A percentile compares a stretch with the other conserved stretches of the same genome.
phyloP scores from a whole-genome alignment of 768 basidiomycete genomes.

The Coprinopsis marcescibilis region DNA sequence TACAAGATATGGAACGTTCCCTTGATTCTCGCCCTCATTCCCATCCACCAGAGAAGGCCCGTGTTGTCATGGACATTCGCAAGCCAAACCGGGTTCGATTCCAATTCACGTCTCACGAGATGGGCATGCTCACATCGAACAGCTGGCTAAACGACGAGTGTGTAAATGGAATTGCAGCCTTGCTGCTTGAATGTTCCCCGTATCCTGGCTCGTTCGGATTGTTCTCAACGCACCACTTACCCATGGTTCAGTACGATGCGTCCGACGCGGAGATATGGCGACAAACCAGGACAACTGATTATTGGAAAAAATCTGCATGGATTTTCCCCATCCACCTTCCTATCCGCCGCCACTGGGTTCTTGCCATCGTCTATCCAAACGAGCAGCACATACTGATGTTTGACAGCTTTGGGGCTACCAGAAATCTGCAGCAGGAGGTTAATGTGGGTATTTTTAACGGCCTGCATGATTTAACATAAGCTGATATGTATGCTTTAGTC shows the following conservation, averaged over 20 bases:
- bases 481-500: no score
- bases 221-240: background rate
- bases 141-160: background rate
- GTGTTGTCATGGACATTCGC: no score
- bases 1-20: no score
- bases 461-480: no score
- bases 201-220: background rate
- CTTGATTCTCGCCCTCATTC: no score
- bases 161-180: background rate
- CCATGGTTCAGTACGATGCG: background rate
- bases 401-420: conserved; percentile 2
- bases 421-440: no score
- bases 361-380: background rate
- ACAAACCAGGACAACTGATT: background rate
- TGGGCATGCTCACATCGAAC: background rate
- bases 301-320: background rate
- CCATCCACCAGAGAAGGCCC: no score
- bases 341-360: background rate
- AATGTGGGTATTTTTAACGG: no score
- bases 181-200: background rate
- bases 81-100: background rate
- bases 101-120: background rate
- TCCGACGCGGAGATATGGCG: background rate
- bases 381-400: background rate
- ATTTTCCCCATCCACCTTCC: background rate